Percentiles rank a stretch among this genome's conserved stretches.
These are phyloP conservation scores for Chaetomium strumarium DNA, from an alignment of 2,329 filamentous ascomycete species.

Conservation along the genomic window DNA sequence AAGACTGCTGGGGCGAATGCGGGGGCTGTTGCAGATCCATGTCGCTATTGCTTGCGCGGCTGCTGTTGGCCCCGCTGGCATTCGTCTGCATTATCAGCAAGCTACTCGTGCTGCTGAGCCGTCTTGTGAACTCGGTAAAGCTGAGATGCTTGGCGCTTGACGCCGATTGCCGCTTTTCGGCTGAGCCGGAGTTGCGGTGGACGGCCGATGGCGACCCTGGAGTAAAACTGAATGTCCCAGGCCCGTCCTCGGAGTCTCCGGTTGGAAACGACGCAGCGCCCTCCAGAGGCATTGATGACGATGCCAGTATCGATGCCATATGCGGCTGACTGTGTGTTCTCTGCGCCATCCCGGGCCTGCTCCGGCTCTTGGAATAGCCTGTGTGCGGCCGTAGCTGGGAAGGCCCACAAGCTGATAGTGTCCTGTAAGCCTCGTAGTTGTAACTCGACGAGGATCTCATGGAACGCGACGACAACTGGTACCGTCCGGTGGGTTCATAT, in stretches of 20 bases:
- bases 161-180: constrained; percentile 46
- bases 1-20: constrained; percentile 21
- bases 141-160: constrained; percentile 53
- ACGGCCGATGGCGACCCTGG: constrained; percentile 18
- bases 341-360: constrained; percentile 38
- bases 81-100: constrained; percentile 55
- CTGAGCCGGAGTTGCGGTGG: constrained; percentile 22
- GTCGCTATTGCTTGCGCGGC: constrained; percentile 40
- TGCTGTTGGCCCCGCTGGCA: constrained; percentile 38
- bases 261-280: not conserved
- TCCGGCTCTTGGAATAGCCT: constrained; percentile 39
- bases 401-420: constrained; percentile 29
- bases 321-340: constrained; percentile 46
- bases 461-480: constrained; percentile 29
- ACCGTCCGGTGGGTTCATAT: constrained; percentile 28
- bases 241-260: constrained; percentile 30
- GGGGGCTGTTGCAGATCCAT: constrained; percentile 36
- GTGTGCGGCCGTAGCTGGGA: constrained; percentile 46
- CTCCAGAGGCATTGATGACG: constrained; percentile 14
- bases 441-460: constrained; percentile 29
- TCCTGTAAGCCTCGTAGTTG: constrained; percentile 31
- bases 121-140: constrained; percentile 56
- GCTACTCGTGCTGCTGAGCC: constrained; percentile 56
- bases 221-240: constrained; percentile 11
- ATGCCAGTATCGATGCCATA: constrained; percentile 28